phyloP scores from a whole-genome alignment of 2,329 filamentous ascomycete species.

The Emmonsiellopsis sp. region DNA sequence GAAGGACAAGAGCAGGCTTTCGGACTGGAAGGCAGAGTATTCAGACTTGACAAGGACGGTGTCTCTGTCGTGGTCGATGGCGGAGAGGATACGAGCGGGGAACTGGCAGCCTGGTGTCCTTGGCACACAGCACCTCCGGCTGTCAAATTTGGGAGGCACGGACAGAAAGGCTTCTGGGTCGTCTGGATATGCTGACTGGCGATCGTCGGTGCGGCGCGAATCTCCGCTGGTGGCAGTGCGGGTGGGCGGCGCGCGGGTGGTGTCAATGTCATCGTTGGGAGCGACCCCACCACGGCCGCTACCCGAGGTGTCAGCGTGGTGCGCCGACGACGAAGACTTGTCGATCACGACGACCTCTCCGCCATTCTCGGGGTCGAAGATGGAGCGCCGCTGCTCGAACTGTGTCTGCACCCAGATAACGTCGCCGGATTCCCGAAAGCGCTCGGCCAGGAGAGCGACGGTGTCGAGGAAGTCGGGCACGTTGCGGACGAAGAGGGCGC shows the following conservation, averaged over 20 bases:
- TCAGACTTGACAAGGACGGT: constrained; percentile 58
- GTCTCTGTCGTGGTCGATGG: constrained; percentile 45
- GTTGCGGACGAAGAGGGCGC: constrained; percentile 57
- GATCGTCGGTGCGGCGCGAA: neutral
- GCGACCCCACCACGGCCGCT: neutral
- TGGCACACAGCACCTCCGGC: constrained; percentile 30
- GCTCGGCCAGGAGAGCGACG: constrained; percentile 56
- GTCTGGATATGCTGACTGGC: constrained; percentile 13
- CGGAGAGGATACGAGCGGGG: constrained; percentile 39
- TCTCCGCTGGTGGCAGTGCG: neutral
- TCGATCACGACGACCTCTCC: constrained; percentile 37
- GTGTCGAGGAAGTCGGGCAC: constrained; percentile 59
- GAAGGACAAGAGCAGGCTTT: constrained; percentile 63
- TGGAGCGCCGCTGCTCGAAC: constrained; percentile 55
- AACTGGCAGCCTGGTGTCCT: constrained; percentile 41
- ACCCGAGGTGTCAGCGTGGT: constrained; percentile 14
- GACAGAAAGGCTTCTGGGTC: constrained; percentile 38
- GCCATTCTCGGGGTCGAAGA: constrained; percentile 43
- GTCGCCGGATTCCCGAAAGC: constrained; percentile 63
- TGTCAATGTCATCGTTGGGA: neutral
- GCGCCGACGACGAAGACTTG: constrained; percentile 11
- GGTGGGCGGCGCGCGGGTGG: neutral
- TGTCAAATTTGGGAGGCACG: constrained; percentile 7
- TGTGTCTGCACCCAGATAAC: constrained; percentile 80
- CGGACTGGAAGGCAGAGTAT: constrained; percentile 80